These are phyloP conservation scores for Trametopsis cervina DNA, from an alignment of 768 basidiomycete genomes.

Conservation along the genomic window DNA sequence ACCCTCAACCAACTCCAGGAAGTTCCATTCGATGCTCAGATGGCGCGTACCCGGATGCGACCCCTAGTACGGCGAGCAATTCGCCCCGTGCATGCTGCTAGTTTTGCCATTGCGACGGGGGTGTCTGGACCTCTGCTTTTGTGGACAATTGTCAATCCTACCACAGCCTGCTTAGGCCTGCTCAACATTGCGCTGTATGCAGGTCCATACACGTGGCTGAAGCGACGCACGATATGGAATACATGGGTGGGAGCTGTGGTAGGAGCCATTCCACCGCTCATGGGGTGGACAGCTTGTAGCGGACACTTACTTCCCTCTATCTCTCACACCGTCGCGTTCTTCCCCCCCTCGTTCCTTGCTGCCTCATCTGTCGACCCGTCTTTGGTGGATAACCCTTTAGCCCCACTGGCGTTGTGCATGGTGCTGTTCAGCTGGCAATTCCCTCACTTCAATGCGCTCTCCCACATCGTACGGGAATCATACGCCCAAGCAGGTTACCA, in stretches of 20 bases:
- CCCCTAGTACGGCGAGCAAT: constrained; percentile 86
- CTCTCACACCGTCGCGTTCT: constrained; percentile 49
- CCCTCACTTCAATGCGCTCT: constrained; percentile 94
- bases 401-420: constrained; percentile 74
- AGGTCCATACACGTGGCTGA: constrained; percentile 87
- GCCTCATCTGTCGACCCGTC: constrained; percentile 33
- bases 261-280: constrained; percentile 87
- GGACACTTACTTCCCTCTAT: constrained; percentile 65
- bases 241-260: constrained; percentile 96
- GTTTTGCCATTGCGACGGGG: constrained; percentile 74
- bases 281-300: constrained; percentile 98
- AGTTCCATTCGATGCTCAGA: constrained; percentile 94
- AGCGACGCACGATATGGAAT: constrained; percentile 73
- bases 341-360: constrained; percentile 55
- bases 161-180: constrained; percentile 76
- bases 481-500: constrained; percentile 92
- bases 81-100: constrained; percentile 74
- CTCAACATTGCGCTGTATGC: constrained; percentile 88
- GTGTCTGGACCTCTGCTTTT: constrained; percentile 72
- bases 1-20: constrained; percentile 94
- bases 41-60: constrained; percentile 81
- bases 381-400: constrained; percentile 74
- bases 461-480: constrained; percentile 76
- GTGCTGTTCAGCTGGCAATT: constrained; percentile 97
- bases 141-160: constrained; percentile 77